Conservation (phyloP, 768 basidiomycete species). For the Calocybe gangraenosa region DNA sequence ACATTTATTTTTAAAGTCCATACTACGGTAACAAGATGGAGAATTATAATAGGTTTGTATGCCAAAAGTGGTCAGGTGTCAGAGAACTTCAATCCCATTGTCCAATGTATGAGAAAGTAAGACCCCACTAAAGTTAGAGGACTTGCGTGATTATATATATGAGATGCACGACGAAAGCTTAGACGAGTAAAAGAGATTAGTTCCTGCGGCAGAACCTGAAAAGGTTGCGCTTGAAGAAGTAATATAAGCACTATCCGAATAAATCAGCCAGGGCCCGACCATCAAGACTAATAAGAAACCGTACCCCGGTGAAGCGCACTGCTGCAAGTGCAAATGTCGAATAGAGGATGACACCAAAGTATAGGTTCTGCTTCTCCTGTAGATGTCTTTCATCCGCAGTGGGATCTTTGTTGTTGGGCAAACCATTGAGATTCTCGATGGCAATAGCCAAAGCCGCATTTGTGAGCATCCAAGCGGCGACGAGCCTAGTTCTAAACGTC, state of each 20-base stretch:
- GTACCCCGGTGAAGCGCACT: slow-evolving; percentile 73
- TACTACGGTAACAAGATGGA: slow-evolving; percentile 7
- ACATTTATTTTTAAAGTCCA: slow-evolving; percentile 7
- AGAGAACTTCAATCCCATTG: neutral
- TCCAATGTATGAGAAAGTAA: slow-evolving; percentile 6
- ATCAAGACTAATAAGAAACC: slow-evolving; percentile 24
- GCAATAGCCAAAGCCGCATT: slow-evolving; percentile 72
- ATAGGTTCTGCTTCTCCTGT: slow-evolving; percentile 43
- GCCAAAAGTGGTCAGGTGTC: neutral
- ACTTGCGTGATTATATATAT: neutral
- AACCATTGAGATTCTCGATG: slow-evolving; percentile 71
- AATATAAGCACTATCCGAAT: slow-evolving; percentile 62
- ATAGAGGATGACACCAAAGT: slow-evolving; percentile 77
- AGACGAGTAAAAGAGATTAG: slow-evolving; percentile 25
- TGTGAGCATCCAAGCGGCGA: slow-evolving; percentile 72
- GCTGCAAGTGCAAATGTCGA: slow-evolving; percentile 71
- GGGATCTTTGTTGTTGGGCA: slow-evolving; percentile 32
- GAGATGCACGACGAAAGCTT: slow-evolving; percentile 7
- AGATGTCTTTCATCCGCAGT: slow-evolving; percentile 36
- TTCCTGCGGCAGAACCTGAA: slow-evolving; percentile 79
- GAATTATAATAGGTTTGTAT: slow-evolving; percentile 1
- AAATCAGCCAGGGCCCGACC: neutral
- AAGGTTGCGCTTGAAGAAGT: slow-evolving; percentile 79
- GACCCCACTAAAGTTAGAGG: slow-evolving; percentile 2
- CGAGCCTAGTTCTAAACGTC: slow-evolving; percentile 89